Evolutionary conservation across 2,329 filamentous ascomycete species (phyloP), one percentile per base, ranked within the genome.

Genomic region (Cercospora sp.): DNA sequence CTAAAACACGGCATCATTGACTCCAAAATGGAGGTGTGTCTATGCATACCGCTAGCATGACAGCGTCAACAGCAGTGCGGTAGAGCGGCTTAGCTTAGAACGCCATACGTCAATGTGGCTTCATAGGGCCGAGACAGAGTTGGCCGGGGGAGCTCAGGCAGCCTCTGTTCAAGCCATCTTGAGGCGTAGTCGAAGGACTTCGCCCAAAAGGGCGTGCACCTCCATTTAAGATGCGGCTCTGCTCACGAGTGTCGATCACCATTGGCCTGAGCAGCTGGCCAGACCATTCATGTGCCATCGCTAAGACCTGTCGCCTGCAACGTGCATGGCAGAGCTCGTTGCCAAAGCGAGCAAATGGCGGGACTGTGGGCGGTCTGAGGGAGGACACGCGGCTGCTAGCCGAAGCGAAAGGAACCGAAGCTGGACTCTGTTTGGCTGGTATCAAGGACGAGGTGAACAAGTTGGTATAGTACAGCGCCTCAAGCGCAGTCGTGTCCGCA

Each of bases 201-300:
- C 16, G 45, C 45, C 33, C 28, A 57, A 60, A 63, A n/a, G 36
- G 33, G 60, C 30, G 31, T 53, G 48, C 31, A 63, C 57, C 60
- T 42, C 64, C 58, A 67, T 66, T 63, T 70, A 69, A 72, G 67
- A 67, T 72, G 68, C 70, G 68, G 70, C 70, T 70, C 70, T 66
- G 36, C 33, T 26, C 23, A 18, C 31, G 28, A n/a, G 30, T 64
- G 40, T 62, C 60, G 59, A 53, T 60, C 62, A 42, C 57, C 63
- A 68, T 69, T 71, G 66, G 66, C 23, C 59, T 67, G 33, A 23
- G 13, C 28, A 18, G 42, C 8, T n/a, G 16, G 30, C 20, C 31
- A 42, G 51, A 45, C 51, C 53, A 36, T 57, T 26, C 26, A 68
- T 40, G 48, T 33, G 64, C 63, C 63, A 64, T 69, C 67, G 67